A percentile compares a stretch with the other conserved stretches of the same genome.
Evolutionary conservation across 2,329 filamentous ascomycete genomes (phyloP).

Genomic region (Aspergillus udagawae): DNA sequence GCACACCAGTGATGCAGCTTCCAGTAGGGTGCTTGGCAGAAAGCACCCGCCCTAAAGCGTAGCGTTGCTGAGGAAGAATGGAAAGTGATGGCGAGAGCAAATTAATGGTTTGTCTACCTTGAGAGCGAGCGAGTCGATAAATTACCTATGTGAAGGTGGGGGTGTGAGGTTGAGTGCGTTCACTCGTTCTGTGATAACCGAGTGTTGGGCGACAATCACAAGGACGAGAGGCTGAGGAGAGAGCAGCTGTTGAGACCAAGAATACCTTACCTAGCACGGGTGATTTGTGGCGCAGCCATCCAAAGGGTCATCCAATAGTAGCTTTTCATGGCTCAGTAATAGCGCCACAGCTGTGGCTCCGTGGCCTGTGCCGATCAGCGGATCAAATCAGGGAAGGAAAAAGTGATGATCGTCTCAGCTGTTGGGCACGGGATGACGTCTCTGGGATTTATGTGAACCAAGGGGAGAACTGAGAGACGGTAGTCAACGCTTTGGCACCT

Average conservation of each 20-base stretch:
- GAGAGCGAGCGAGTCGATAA: slow-evolving; percentile 1
- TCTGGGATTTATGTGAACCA: not conserved
- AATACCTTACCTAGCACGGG: not conserved
- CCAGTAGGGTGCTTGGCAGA: slow-evolving; percentile 22
- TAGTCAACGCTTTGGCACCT: not conserved
- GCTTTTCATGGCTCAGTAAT: not conserved
- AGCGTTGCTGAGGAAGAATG: slow-evolving; percentile 6
- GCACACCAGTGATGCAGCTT: slow-evolving; percentile 22
- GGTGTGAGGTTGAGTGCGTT: not conserved
- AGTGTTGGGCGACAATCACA: not conserved
- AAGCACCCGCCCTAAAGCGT: slow-evolving; percentile 23
- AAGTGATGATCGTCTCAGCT: not conserved
- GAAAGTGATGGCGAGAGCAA: slow-evolving; percentile 2
- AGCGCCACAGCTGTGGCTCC: slow-evolving; percentile 12
- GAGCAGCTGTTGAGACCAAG: not conserved
- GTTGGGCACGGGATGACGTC: slow-evolving; percentile 20
- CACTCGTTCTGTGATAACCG: not conserved
- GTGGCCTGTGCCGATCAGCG: slow-evolving; percentile 1
- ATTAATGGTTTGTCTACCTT: slow-evolving; percentile 5
- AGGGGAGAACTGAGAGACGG: not conserved
- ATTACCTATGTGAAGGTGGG: not conserved
- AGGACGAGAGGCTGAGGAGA: not conserved
- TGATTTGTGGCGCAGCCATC: slow-evolving; percentile 7
- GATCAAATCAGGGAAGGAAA: not conserved
- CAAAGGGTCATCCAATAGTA: not conserved